Conservation (phyloP, 495 filamentous ascomycete species). For the Podospora pseudocomata region DNA sequence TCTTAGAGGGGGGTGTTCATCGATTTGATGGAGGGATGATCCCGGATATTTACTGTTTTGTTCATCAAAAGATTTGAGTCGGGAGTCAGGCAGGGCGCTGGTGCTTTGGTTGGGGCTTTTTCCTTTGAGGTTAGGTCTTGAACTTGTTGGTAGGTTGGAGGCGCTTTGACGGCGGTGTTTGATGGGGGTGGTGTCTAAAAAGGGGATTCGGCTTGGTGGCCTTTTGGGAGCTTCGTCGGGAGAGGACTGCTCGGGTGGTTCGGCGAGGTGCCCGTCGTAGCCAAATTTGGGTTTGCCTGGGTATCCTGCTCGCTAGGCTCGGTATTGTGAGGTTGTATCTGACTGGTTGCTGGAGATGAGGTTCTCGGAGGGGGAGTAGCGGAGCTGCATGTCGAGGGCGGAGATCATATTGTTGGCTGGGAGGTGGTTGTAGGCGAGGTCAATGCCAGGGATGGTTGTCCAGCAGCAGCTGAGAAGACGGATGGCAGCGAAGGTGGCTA, state of each 20-base stretch:
- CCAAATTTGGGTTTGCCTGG: background rate
- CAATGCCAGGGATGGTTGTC: background rate
- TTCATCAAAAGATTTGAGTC: background rate
- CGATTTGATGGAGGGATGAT: background rate
- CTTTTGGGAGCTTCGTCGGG: background rate
- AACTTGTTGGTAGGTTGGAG: background rate
- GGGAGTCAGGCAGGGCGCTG: background rate
- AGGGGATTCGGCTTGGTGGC: background rate
- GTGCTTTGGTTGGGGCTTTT: background rate
- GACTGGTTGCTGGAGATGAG: background rate
- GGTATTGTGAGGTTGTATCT: background rate
- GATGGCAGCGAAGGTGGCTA: conserved; percentile 3
- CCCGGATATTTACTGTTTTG: background rate
- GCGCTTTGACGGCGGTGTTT: background rate
- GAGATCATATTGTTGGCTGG: background rate
- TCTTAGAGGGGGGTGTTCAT: background rate
- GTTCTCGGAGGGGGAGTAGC: background rate
- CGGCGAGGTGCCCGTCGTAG: background rate
- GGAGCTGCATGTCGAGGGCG: conserved; percentile 2
- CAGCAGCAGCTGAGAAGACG: conserved; percentile 7
- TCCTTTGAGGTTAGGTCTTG: background rate
- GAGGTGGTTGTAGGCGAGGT: background rate
- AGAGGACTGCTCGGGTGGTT: background rate
- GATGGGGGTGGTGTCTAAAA: background rate
- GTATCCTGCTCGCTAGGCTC: background rate